Conservation (phyloP, 2,329 filamentous ascomycete species). For the Epichloe coenophiala region DNA sequence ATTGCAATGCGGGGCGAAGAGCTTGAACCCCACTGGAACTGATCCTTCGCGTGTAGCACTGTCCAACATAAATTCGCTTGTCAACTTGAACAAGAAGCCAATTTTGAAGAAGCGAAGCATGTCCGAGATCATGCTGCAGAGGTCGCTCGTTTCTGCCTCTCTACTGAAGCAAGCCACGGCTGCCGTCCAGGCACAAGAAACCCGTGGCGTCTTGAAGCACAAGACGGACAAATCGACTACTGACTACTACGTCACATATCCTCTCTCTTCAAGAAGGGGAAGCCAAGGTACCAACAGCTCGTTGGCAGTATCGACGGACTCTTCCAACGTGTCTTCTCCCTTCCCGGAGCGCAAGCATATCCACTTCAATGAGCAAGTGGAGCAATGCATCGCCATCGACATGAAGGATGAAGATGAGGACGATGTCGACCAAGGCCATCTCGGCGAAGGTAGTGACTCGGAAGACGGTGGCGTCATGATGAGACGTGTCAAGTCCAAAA, state of each 20-base stretch:
- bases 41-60: conserved; percentile 29
- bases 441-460: conserved; percentile 50
- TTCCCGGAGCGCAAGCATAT: conserved; percentile 68
- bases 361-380: conserved; percentile 90
- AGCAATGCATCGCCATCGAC: conserved; percentile 90
- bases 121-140: conserved; percentile 88
- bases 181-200: conserved; percentile 71
- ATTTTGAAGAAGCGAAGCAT: conserved; percentile 95
- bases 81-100: conserved; percentile 60
- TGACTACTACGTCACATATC: conserved; percentile 55
- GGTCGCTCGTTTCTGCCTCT: conserved; percentile 76
- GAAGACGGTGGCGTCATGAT: conserved; percentile 79
- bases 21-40: conserved; percentile 32
- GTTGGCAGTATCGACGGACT: conserved; percentile 50
- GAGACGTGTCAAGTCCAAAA: conserved; percentile 48
- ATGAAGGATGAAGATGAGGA: conserved; percentile 68
- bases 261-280: conserved; percentile 46
- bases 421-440: conserved; percentile 42
- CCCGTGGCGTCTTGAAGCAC: conserved; percentile 36
- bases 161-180: conserved; percentile 81
- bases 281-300: conserved; percentile 49
- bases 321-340: conserved; percentile 55
- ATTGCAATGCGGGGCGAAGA: conserved; percentile 57
- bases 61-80: conserved; percentile 48
- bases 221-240: conserved; percentile 50